Base-by-base conservation (phyloP, 371 early-diverging fungal species). In the Rhizopus microsporus region DNA sequence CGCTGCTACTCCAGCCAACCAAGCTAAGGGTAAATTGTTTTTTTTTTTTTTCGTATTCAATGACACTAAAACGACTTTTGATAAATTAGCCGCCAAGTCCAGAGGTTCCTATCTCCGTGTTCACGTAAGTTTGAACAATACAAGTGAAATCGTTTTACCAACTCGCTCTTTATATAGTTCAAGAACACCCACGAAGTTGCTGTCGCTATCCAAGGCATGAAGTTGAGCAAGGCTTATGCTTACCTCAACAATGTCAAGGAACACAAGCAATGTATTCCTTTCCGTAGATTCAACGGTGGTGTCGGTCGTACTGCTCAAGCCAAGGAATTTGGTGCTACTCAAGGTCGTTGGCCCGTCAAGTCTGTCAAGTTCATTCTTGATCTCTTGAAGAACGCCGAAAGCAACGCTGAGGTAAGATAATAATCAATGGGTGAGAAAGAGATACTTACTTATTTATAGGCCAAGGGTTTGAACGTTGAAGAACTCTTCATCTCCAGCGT, bases 291-390 rank as follows among this genome's bases (percentile, higher is more conserved):
- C 90, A 84, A 89, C 77, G 93, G 97, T 59, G 98, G 98, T 81
- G 90, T 94, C 62, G 98, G 98, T 66, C 94, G 98, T 65, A 90
- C 93, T 63, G 90, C 95, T 47, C 99, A 99, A 88, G 99, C 94
- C 70, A 96, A 94, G 84, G 90, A 85, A 61, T 93, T 90, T 80
- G 88, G 88, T 62, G 85, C 87, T 59, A 87, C 95, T 65, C 91
- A 91, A 82, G 99, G 92, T 71, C 94, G 98, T 81, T 99, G 99
- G 99, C 99, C 99, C 79, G 90, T 80, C 71, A 99, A 99, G 92
- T 87, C 88, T 71, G 90, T 84, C 80, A 88, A 93, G 85, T 93
- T 93, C 74, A 77, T 98, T 53, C 77, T 90, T 62, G 91, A 89
- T 60, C 86, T 99, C 54, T 85, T 99, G 71, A 90, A 95, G 88